phyloP scores from a whole-genome alignment of 257 asterid genomes.

The Jacaranda copaia region DNA sequence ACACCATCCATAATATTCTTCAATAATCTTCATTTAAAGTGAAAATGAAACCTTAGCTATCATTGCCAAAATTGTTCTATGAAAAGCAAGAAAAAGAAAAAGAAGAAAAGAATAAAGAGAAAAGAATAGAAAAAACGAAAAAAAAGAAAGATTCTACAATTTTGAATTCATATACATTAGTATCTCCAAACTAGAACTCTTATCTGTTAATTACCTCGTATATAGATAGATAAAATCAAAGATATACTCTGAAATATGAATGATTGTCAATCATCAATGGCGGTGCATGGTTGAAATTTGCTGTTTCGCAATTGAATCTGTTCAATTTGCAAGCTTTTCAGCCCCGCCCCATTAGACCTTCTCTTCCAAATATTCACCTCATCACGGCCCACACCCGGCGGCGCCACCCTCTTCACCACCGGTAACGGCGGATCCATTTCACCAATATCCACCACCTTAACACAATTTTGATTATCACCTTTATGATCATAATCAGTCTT shows the following conservation, averaged over 20 bases:
- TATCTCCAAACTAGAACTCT: too few relatives aligned
- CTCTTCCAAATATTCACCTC: conserved; percentile 85
- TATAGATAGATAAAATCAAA: neutral
- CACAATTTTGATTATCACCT: conserved; percentile 21
- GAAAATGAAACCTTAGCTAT: conserved; percentile 31
- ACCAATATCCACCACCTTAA: conserved; percentile 45
- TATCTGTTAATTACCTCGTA: neutral
- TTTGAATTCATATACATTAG: conserved; percentile 37
- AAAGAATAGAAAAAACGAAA: neutral
- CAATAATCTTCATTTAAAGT: conserved; percentile 32
- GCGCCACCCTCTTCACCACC: conserved; percentile 63
- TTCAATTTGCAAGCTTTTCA: conserved; percentile 60
- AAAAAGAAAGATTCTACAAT: neutral
- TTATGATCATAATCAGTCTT: conserved; percentile 4
- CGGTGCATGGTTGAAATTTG: conserved; percentile 46
- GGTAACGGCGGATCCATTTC: conserved; percentile 96
- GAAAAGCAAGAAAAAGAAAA: conserved; percentile 31
- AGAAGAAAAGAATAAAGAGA: conserved; percentile 30
- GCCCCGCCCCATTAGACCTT: conserved; percentile 54
- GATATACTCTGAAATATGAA: conserved; percentile 1
- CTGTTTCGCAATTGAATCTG: conserved; percentile 51
- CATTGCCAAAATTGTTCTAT: conserved; percentile 26
- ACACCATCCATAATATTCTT: neutral
- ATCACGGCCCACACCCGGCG: conserved; percentile 39
- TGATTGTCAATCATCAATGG: neutral